Base-by-base conservation (phyloP, 257 asterid genomes). In the Nicotiana obtusifolia region DNA sequence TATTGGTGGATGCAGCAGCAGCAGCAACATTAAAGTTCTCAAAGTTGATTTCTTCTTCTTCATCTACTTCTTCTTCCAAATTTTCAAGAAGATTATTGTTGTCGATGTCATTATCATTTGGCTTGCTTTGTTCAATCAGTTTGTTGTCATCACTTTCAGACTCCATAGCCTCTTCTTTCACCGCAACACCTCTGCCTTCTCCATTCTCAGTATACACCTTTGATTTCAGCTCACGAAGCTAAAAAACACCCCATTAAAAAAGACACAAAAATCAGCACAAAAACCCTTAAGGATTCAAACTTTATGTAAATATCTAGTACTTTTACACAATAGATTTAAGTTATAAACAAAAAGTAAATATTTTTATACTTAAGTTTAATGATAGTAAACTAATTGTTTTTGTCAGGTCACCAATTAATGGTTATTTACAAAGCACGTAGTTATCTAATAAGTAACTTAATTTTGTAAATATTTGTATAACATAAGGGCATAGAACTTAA, bases 201-300 rank as follows among this genome's bases (percentile, higher is more conserved):
- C 53, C 64, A 20, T 82, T 81, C 7, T 83, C 91, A 8, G 84
- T 92, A 33, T 81, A 86, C 41, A 90, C 73, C 89, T 93, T 89
- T 24, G 78, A 82, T 85, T 92, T 95, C 83, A 95, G 85, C 80
- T 92, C 97, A 37, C 75, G 76, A 76, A 95, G 89, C 99, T 95
- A 28, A 10, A 28, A 52, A 20, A 30, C 5, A 20, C 62, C 24
- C 62, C 22, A 17, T 17, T 10, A 1, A 7, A 0, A 24, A 15
- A 3, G 24, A 49, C 65, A 19, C 30, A 28, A 26, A 30, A 10
- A 73, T 19, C 15, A 49, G 30, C 44, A 10, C 20, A 77, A 26
- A 16, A 10, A 8, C 9, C 19, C 17, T 33, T 1, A 47, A 73
- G 49, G 62, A 49, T 73, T 73, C 79, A 1, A 49, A 44, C 78